These are phyloP conservation scores for Pleurotus tuber-regium DNA, from an alignment of 768 basidiomycete species.

Conservation along the genomic window DNA sequence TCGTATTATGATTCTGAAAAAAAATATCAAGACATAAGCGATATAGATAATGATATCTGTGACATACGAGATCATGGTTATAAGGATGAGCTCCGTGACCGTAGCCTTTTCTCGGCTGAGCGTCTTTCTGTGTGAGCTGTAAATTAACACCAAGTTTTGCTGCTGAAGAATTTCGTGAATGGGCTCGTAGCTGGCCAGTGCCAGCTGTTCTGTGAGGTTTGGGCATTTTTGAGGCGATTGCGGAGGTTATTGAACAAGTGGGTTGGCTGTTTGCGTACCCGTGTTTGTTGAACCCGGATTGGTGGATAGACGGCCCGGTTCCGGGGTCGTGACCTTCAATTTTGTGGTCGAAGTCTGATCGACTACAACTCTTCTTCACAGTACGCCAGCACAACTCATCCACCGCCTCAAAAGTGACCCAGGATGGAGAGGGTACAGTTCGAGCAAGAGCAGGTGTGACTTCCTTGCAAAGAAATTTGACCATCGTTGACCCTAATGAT, in stretches of 20 bases:
- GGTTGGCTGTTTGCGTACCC: slow-evolving; percentile 11
- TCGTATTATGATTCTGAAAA: slow-evolving; percentile 2
- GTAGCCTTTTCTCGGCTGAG: slow-evolving; percentile 32
- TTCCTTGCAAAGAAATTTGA: not conserved
- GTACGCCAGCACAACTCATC: no score
- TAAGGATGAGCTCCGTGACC: slow-evolving; percentile 51
- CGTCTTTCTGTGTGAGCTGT: slow-evolving; percentile 69
- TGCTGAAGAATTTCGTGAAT: slow-evolving; percentile 63
- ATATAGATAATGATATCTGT: slow-evolving; percentile 15
- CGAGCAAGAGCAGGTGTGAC: slow-evolving; percentile 81
- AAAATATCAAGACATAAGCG: slow-evolving; percentile 4
- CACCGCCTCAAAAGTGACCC: no score
- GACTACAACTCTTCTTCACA: no score
- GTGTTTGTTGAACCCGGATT: slow-evolving; percentile 6
- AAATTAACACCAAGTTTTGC: slow-evolving; percentile 59
- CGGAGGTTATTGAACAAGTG: slow-evolving; percentile 3
- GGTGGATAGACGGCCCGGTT: no score
- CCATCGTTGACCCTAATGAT: slow-evolving; percentile 11
- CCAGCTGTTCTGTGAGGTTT: slow-evolving; percentile 47
- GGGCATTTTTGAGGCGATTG: slow-evolving; percentile 39
- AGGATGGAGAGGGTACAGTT: slow-evolving; percentile 92
- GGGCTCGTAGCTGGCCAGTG: slow-evolving; percentile 50
- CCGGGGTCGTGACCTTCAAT: no score
- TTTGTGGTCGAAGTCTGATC: no score
- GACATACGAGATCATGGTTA: slow-evolving; percentile 19